Base-by-base conservation (phyloP, 768 basidiomycete genomes). In the Trametes meyenii region DNA sequence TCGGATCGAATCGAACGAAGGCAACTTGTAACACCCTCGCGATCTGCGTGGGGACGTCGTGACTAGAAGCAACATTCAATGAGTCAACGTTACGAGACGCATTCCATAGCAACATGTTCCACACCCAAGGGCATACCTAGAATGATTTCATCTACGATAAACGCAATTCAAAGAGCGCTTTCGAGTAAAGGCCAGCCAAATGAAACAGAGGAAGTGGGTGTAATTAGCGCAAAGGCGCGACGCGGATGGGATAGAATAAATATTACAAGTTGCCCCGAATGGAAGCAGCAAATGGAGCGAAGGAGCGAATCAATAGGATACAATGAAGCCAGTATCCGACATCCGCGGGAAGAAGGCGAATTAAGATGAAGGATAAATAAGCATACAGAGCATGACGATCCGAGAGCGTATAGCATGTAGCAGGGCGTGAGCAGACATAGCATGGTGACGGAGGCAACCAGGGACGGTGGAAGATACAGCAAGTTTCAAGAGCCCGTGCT, bases 371-470 rank as follows among this genome's bases (percentile, higher is more conserved):
- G 44, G 45, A 63, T 58, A 55, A 53, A 58, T 58, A 63, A 38
- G 57, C 62, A 55, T 55, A 54, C 14, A 63, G 26, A 63, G 62
- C 56, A 58, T 58, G 46, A 26, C 46, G 42, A 56, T 57, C 16
- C 52, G 62, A 58, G 45, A 63, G 62, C 62, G 51, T 58, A 29
- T 12, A 44, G 58, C 53, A 49, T 58, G 44, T 10, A 33, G 58
- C 57, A 56, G 24, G 53, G 50, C 49, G 35, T 42, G 54, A 42
- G 12, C 56, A 46, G 26, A 40, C 61, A 57, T 62, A 42, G 44
- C 16, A 21, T 35, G 38, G 24, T 8, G 35, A 38, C 42, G n/a
- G 40, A 36, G 48, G 23, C 14, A 2, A 24, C 39, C n/a, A 19
- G 36, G 8, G 14, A 40, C 14, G 16, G 3, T 16, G 8, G 13